These are phyloP conservation scores for Verticillium klebahnii DNA, from an alignment of 2,329 filamentous ascomycete genomes.

Conservation along the genomic window DNA sequence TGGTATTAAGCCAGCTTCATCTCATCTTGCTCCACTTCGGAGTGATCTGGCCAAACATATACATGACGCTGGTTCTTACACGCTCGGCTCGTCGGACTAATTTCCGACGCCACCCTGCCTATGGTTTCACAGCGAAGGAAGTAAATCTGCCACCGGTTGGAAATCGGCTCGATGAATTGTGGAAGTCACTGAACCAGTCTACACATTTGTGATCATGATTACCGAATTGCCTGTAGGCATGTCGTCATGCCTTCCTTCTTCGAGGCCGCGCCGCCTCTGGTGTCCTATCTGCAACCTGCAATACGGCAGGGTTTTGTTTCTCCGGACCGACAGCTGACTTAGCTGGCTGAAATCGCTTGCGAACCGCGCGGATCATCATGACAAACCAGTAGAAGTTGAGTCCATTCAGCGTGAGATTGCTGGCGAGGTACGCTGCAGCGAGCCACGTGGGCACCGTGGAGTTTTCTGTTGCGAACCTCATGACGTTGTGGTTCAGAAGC, in stretches of 20 bases:
- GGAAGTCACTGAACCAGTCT: not conserved
- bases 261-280: not conserved
- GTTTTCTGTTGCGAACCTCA: slow-evolving; percentile 44
- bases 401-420: slow-evolving; percentile 68
- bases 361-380: slow-evolving; percentile 78
- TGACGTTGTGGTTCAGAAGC: slow-evolving; percentile 25
- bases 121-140: no score
- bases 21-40: no score
- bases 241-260: not conserved
- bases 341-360: slow-evolving; percentile 58
- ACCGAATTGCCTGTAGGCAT: not conserved
- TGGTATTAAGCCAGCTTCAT: no score
- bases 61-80: no score
- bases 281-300: not conserved
- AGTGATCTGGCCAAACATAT: no score
- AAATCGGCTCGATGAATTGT: no score
- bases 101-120: no score
- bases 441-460: slow-evolving; percentile 66
- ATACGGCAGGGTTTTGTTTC: not conserved
- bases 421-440: slow-evolving; percentile 59
- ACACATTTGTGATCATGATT: not conserved
- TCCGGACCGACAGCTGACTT: slow-evolving; percentile 5
- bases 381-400: slow-evolving; percentile 84
- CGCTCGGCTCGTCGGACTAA: no score
- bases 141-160: no score